Base-by-base conservation (phyloP, 345 rosid genomes). In the Cardamine occulta region DNA sequence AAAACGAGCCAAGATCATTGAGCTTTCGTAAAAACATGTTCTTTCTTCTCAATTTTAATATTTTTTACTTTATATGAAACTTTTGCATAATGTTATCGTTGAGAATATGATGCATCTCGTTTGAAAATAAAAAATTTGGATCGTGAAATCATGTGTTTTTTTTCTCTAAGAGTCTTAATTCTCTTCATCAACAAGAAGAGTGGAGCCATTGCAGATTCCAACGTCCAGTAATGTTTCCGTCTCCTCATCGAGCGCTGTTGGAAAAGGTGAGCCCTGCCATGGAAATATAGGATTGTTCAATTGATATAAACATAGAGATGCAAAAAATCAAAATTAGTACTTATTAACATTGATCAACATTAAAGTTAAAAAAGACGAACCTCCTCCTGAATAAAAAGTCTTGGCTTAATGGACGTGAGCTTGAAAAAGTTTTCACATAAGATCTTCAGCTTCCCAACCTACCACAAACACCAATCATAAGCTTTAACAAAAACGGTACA, bases 361-460 rank as follows among this genome's bases (percentile, higher is more conserved):
- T 13, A 14, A 44, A 45, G 8, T n/a, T 45, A 45, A 15, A 45
- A 15, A 45, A 15, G 49, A 45, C 8, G 49, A 45, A 92, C 98
- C 97, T 90, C 85, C 70, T 95, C 97, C 69, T 86, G 80, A 31
- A 92, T 84, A 80, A 80, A 89, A 42, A 95, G 31, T 74, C 81
- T 89, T 54, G 82, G 84, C 83, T 81, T 86, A 60, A 77, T 58
- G 0, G 86, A 81, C 84, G 83, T 86, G 56, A 92, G 88, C 63
- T 86, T 90, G 82, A 88, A 90, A 75, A 92, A 85, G 67, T 80
- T 90, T 76, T 89, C 96, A 79, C 94, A 92, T 29, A 95, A 86
- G 42, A 82, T 82, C 78, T 89, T 95, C 37, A 95, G 82, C 87
- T 90, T 95, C 74, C 93, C 97, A 64, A 90, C 86, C 98, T 92